Conservation (phyloP, 73 alveolate genomes). For the Paramecium sonneborni region DNA sequence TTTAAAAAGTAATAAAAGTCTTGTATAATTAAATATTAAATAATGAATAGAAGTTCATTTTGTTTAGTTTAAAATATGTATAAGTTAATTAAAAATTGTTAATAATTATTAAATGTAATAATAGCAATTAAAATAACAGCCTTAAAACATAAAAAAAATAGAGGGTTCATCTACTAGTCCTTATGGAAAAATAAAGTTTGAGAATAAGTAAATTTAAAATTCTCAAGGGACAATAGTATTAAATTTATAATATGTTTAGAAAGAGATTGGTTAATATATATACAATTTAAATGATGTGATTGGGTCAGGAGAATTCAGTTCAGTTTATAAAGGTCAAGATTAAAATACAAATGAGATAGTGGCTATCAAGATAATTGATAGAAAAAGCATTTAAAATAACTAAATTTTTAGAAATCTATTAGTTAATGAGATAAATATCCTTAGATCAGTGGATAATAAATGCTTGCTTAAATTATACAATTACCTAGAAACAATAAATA, state of each 20-base stretch:
- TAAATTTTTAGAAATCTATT: background rate
- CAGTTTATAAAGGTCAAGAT: conserved; percentile 59
- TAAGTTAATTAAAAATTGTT: background rate
- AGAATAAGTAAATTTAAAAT: background rate
- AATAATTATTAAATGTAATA: background rate
- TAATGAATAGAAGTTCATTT: too few species aligned
- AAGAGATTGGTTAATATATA: conserved; percentile 1
- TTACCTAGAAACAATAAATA: background rate
- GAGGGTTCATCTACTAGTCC: conserved; percentile 8
- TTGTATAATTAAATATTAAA: too few species aligned
- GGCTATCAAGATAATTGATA: conserved; percentile 35
- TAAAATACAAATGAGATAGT: conserved; percentile 43
- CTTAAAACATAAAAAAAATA: background rate
- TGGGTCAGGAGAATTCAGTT: conserved; percentile 62
- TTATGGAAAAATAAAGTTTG: background rate
- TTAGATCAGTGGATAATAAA: background rate
- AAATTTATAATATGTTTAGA: background rate
- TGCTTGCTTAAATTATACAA: background rate
- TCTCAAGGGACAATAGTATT: background rate
- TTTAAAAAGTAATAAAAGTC: too few species aligned
- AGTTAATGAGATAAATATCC: conserved; percentile 13
- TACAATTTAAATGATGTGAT: background rate
- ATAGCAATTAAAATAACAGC: background rate
- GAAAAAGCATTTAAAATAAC: background rate
- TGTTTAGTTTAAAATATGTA: background rate